These are phyloP conservation scores for Epichloe scottii DNA, from an alignment of 2,329 filamentous ascomycete species.

Conservation along the genomic window DNA sequence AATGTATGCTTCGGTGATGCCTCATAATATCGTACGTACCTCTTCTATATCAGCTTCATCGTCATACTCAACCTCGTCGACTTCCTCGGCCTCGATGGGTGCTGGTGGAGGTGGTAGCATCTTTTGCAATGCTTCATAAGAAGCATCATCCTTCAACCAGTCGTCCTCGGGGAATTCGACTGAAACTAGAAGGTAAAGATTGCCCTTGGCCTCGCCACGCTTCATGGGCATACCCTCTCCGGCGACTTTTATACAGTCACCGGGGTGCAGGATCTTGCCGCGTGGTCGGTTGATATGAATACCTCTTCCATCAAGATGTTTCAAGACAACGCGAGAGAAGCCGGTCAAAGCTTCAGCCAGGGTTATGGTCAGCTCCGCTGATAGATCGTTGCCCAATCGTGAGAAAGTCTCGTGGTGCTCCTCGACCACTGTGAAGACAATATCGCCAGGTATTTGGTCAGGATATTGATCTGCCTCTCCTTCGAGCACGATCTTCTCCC, in stretches of 20 bases:
- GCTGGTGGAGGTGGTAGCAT: constrained; percentile 56
- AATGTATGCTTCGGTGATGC: background rate
- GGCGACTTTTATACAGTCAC: constrained; percentile 70
- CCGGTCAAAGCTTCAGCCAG: constrained; percentile 76
- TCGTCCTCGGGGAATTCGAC: constrained; percentile 80
- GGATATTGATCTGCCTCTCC: constrained; percentile 91
- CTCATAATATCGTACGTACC: constrained; percentile 27
- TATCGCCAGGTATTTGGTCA: constrained; percentile 80
- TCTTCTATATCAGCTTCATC: constrained; percentile 73
- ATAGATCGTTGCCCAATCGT: constrained; percentile 72
- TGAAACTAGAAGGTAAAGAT: constrained; percentile 76
- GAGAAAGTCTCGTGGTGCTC: constrained; percentile 70
- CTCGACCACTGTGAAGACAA: constrained; percentile 80
- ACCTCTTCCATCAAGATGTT: constrained; percentile 85
- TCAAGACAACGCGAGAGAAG: constrained; percentile 81
- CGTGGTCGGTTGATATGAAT: constrained; percentile 69
- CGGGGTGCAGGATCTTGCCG: constrained; percentile 71
- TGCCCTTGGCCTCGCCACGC: constrained; percentile 69
- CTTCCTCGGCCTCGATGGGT: constrained; percentile 55
- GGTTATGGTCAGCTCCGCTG: constrained; percentile 67
- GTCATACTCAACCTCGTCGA: constrained; percentile 83
- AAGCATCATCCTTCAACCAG: constrained; percentile 63
- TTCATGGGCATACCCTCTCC: constrained; percentile 95
- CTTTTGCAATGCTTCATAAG: constrained; percentile 58
- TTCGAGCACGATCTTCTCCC: constrained; percentile 79